Conservation (phyloP, 1,284 basidiomycete genomes). For the Sporisorium iseilematis-ciliati region DNA sequence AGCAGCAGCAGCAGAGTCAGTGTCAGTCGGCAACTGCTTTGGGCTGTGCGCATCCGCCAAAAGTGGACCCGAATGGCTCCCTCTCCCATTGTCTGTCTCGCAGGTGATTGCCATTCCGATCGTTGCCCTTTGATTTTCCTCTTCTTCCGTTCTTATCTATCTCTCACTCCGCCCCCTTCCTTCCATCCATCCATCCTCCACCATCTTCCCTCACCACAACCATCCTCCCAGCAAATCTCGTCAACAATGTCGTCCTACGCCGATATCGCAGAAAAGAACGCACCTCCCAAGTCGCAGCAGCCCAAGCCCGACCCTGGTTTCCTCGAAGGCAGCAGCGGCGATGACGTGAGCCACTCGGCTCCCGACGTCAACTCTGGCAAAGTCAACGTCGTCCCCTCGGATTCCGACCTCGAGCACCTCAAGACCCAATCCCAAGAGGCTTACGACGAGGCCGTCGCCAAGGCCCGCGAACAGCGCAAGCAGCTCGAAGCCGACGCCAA, state of each 20-base stretch:
- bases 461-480: conserved; percentile 44
- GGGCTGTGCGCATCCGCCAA: no score
- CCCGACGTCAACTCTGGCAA: conserved; percentile 57
- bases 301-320: conserved; percentile 49
- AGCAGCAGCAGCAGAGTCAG: no score
- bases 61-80: no score
- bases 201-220: background rate
- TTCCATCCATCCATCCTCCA: background rate
- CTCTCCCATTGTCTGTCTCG: background rate
- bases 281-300: conserved; percentile 50
- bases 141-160: conserved; percentile 1
- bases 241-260: conserved; percentile 54
- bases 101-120: background rate
- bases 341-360: conserved; percentile 14
- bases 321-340: conserved; percentile 45
- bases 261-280: conserved; percentile 53
- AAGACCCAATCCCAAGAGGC: conserved; percentile 58
- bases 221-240: background rate
- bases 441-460: conserved; percentile 44
- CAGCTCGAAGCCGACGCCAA: conserved; percentile 49
- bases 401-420: conserved; percentile 53
- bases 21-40: no score
- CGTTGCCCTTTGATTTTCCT: background rate
- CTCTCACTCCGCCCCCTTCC: no score
- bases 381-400: conserved; percentile 56